Base-by-base conservation (phyloP, 257 asterid species). In the Verbascum thapsus region DNA sequence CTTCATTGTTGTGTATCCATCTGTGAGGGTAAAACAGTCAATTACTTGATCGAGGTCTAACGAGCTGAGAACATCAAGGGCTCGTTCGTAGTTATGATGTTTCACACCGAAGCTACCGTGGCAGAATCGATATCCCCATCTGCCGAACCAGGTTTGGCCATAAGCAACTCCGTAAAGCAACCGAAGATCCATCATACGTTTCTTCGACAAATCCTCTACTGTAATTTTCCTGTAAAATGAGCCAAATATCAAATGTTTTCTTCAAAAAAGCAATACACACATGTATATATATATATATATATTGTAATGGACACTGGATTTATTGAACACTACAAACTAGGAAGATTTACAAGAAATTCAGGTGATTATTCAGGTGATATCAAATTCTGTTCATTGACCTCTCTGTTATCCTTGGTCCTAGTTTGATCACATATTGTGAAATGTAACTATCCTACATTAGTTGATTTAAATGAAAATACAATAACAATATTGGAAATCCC, bases 71-170 rank as follows among this genome's bases (percentile, higher is more conserved):
- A 71, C 41, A 37, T 82, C 81, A 26, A 90, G 60, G 19, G 99
- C 96, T 30, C 72, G 58, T 38, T 80, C 81, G 66, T 85, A 90
- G 13, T 83, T 75, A 66, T 85, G 84, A 57, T 84, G 90, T 71
- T 74, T 84, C 7, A 86, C 90, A n/a, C 97, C 99, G 53, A 87
- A 94, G 68, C 96, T 87, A 55, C 99, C 99, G 55, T 55, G 85
- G 75, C 79, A 72, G 82, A 90, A 94, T 45, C 72, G 80, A 61
- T 90, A 94, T 2, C 91, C 96, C 99, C 99, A 94, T 64, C 73
- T 75, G 18, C 96, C 94, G 39, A 94, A 94, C 99, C 99, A 94
- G 1, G 96, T 72, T 64, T 80, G 79, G 4, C 97, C 99, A 41
- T 94, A 94, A 22, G 99, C 85, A 45, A 90, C 75, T 37, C 97